A percentile compares a stretch with the other conserved stretches of the same genome.
phyloP scores from a whole-genome alignment of 1,284 basidiomycete species.

The Malassezia sympodialis region DNA sequence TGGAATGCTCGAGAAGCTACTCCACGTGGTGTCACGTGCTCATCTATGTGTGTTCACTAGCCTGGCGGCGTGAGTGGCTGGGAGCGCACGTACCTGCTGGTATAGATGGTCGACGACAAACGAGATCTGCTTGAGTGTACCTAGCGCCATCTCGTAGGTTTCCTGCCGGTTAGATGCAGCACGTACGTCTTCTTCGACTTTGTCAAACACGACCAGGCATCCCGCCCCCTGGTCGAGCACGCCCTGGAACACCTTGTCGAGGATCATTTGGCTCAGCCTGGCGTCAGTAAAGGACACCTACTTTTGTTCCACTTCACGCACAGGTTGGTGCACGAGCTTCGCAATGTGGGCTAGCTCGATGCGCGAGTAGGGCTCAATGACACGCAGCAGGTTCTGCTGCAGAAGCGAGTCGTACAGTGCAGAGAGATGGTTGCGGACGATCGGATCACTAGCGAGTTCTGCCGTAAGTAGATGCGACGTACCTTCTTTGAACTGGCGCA shows the following conservation, averaged over 20 bases:
- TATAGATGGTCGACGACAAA: conserved; percentile 86
- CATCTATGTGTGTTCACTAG: conserved; percentile 14
- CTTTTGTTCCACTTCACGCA: conserved; percentile 90
- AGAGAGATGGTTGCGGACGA: conserved; percentile 84
- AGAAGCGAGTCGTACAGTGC: conserved; percentile 87
- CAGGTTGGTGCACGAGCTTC: conserved; percentile 73
- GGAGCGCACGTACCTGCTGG: conserved; percentile 51
- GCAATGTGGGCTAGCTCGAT: conserved; percentile 86
- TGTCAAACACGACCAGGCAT: conserved; percentile 78
- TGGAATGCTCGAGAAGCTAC: conserved; percentile 19
- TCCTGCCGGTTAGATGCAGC: conserved; percentile 53
- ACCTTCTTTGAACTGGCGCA: conserved; percentile 81
- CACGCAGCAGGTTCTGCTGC: conserved; percentile 84
- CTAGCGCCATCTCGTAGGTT: conserved; percentile 73
- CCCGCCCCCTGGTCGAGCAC: conserved; percentile 90
- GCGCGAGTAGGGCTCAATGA: conserved; percentile 87
- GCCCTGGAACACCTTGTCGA: conserved; percentile 87
- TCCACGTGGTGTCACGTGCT: conserved; percentile 15
- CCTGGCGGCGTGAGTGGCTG: neutral
- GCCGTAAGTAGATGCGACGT: conserved; percentile 26
- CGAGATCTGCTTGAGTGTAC: conserved; percentile 76
- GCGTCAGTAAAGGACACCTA: conserved; percentile 50
- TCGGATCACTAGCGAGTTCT: conserved; percentile 86
- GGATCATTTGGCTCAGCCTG: conserved; percentile 91
- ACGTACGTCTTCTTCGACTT: conserved; percentile 61